phyloP scores from a whole-genome alignment of 139 green algal genomes.

The Chlorella sp. region DNA sequence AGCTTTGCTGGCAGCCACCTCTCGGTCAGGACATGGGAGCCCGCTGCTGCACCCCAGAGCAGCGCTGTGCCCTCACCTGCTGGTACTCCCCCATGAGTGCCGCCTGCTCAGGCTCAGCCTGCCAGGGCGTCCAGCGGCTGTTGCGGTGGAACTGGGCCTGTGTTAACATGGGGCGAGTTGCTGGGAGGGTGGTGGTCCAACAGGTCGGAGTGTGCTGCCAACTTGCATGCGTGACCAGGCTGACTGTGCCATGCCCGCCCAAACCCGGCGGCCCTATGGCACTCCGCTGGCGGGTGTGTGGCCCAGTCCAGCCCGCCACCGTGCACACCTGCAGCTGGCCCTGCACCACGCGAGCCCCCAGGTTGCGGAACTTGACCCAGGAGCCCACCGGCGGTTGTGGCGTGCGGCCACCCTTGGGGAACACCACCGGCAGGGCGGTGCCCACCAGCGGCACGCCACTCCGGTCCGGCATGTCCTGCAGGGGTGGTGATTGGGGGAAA shows the following conservation, averaged over 20 bases:
- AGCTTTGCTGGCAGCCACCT: no score
- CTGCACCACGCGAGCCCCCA: conserved; percentile 32
- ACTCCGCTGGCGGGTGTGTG: not conserved
- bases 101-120: conserved; percentile 18
- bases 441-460: conserved; percentile 33
- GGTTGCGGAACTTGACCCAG: conserved; percentile 59
- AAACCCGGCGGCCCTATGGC: no score
- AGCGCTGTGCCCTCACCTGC: no score
- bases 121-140: conserved; percentile 39
- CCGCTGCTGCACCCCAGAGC: no score
- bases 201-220: no score
- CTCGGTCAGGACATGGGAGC: no score
- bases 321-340: conserved; percentile 48
- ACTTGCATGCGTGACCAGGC: no score
- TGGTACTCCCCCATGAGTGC: conserved; percentile 13
- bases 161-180: not conserved
- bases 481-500: not conserved
- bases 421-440: conserved; percentile 47
- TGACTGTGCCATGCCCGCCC: no score
- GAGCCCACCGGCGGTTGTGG: conserved; percentile 10
- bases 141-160: conserved; percentile 29
- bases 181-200: not conserved
- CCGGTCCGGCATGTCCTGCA: conserved; percentile 4
- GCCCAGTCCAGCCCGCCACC: not conserved
- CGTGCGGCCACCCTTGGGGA: not conserved